Conservation (phyloP, 2,329 filamentous ascomycete genomes). For the Myriosclerotinia scirpicola region DNA sequence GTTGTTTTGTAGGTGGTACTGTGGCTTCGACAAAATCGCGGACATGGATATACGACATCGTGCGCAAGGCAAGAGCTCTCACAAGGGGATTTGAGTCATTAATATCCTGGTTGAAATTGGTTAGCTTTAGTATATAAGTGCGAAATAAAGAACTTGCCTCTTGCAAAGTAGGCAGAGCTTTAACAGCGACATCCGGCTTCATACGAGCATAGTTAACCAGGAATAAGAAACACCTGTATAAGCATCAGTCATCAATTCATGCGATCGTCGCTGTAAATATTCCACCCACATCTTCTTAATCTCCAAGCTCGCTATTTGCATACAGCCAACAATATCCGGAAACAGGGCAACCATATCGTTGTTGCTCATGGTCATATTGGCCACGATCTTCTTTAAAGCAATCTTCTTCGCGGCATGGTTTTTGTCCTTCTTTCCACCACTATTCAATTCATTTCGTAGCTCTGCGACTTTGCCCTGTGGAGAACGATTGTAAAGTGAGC, state of each 20-base stretch:
- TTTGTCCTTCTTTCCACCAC: conserved; percentile 96
- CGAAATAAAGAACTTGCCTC: conserved; percentile 54
- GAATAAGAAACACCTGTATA: conserved; percentile 87
- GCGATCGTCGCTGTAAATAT: not conserved
- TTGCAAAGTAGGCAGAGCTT: conserved; percentile 84
- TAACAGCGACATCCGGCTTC: conserved; percentile 90
- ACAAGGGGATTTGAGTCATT: conserved; percentile 90
- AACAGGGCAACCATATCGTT: conserved; percentile 99
- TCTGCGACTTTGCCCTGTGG: conserved; percentile 97
- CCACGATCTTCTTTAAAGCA: conserved; percentile 97
- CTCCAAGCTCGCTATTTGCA: conserved; percentile 90
- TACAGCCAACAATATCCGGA: conserved; percentile 91
- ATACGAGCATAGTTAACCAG: conserved; percentile 95
- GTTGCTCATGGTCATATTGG: conserved; percentile 99
- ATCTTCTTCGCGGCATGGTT: conserved; percentile 95
- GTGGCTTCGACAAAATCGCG: conserved; percentile 93
- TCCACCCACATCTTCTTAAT: conserved; percentile 95
- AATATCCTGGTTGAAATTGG: conserved; percentile 67
- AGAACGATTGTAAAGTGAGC: conserved; percentile 42
- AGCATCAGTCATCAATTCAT: conserved; percentile 26
- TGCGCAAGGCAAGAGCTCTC: conserved; percentile 85
- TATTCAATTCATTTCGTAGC: conserved; percentile 89
- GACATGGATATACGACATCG: conserved; percentile 97
- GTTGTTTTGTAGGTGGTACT: conserved; percentile 75
- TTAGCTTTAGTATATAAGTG: not conserved